Percentiles rank a stretch among this genome's conserved stretches.
Conservation (phyloP, 768 basidiomycete species). For the Boletus edulis region DNA sequence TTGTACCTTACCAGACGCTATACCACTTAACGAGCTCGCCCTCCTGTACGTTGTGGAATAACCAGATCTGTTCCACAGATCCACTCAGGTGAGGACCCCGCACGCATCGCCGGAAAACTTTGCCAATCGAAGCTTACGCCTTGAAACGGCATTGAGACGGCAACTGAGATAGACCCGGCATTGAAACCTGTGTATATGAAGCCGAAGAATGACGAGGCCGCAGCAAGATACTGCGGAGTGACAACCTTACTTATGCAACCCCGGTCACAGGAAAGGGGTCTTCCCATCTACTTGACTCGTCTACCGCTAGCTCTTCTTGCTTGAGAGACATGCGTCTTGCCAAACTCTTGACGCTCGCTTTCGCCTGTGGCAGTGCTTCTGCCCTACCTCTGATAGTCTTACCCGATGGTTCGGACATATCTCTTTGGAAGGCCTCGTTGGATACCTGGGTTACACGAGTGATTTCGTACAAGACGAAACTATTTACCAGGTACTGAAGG, state of each 20-base stretch:
- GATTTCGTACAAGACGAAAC: slow-evolving; percentile 1
- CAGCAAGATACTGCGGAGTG: slow-evolving; percentile 9
- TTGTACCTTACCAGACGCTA: slow-evolving; percentile 25
- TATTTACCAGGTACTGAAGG: slow-evolving; percentile 11
- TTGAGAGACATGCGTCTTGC: slow-evolving; percentile 13
- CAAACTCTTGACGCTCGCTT: slow-evolving; percentile 7
- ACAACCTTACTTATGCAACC: neutral
- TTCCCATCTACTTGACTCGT: neutral
- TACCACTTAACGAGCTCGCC: slow-evolving; percentile 9
- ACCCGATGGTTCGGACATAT: slow-evolving; percentile 27
- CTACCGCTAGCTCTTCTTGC: neutral
- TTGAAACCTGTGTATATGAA: no score
- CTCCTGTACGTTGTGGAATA: neutral
- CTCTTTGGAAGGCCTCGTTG: slow-evolving; percentile 8
- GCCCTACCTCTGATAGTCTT: slow-evolving; percentile 19
- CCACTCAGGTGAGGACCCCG: neutral
- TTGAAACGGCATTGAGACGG: neutral
- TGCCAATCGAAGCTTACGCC: neutral
- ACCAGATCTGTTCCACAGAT: neutral
- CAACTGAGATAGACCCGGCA: no score
- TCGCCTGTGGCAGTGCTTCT: slow-evolving; percentile 7
- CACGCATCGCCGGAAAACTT: neutral
- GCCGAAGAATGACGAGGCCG: neutral
- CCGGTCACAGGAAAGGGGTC: no score
- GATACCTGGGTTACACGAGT: slow-evolving; percentile 4